Base-by-base conservation (phyloP, 306 rosid species). In the Spatholobus suberectus region DNA sequence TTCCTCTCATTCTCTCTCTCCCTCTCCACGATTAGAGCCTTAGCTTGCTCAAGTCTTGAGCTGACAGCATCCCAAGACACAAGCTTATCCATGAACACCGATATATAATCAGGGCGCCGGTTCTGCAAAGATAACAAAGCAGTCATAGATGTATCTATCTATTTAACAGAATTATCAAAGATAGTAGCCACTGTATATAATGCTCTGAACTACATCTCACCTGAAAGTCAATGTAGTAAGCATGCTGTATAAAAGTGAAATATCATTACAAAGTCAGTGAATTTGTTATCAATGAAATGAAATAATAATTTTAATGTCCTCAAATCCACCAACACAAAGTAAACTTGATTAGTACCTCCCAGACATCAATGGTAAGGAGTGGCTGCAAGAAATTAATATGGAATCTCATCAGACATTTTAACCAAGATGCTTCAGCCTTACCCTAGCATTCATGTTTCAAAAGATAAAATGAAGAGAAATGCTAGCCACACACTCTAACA, bases 191-290 rank as follows among this genome's bases (percentile, higher is more conserved):
- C 11, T 26, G 75, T 51, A 15, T 51, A 15, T 18, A 43, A 78
- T 83, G 66, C 26, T 81, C 40, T 70, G 65, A 81, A 73, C 40
- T 6, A 29, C 47, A 80, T 73, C 91, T 95, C 68, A 95, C 98
- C 97, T 85, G 93, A 86, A 81, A 92, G 77, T 95, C 98, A 4
- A 95, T 92, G 91, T 89, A 95, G 92, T 92, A 93, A 80, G 98
- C 93, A 88, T 95, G 98, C 98, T 93, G 98, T 54, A 82, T 32
- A 86, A 76, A 84, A 78, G 87, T 35, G 76, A 75, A 43, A 75
- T 14, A 40, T 58, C 24, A 52, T 23, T 18, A 14, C 26, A 70
- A 81, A 52, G 83, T 88, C 34, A 89, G 90, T 6, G 3, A 80
- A 62, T 43, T 5, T 27, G 58, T 70, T 21, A 81, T 44, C 51